Conservation (phyloP, 768 basidiomycete species). For the Baorangia bicolor region DNA sequence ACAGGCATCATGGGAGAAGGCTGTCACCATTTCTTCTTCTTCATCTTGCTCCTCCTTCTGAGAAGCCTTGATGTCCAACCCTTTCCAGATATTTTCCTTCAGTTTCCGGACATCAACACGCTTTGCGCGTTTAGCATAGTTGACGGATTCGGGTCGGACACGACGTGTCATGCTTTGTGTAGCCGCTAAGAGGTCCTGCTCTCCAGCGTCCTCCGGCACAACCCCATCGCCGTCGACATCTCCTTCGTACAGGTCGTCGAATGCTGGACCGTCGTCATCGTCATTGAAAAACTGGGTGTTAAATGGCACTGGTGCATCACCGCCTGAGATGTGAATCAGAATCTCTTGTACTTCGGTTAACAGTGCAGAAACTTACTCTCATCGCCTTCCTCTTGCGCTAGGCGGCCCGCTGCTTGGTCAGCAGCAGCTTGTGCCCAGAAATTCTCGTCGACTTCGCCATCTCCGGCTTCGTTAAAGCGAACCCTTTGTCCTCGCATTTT, state of each 20-base stretch:
- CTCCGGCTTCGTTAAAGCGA: constrained; percentile 53
- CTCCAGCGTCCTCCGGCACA: constrained; percentile 58
- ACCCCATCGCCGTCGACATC: constrained; percentile 50
- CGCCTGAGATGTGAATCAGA: constrained; percentile 27
- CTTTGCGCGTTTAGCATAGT: constrained; percentile 94
- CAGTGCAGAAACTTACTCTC: constrained; percentile 48
- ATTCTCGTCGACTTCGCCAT: constrained; percentile 92
- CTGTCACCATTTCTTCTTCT: constrained; percentile 54
- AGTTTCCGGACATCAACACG: constrained; percentile 94
- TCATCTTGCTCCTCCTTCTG: constrained; percentile 37
- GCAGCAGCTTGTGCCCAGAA: constrained; percentile 98
- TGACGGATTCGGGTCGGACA: constrained; percentile 83
- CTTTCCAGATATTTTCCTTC: constrained; percentile 98
- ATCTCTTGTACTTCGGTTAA: not conserved
- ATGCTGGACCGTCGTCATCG: constrained; percentile 76
- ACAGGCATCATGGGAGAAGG: not conserved
- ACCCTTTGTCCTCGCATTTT: constrained; percentile 82
- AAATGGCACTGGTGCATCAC: constrained; percentile 69
- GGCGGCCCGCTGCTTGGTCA: constrained; percentile 64
- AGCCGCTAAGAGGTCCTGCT: constrained; percentile 85
- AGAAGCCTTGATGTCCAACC: constrained; percentile 73
- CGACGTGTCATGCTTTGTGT: constrained; percentile 77
- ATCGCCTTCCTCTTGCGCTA: constrained; percentile 54
- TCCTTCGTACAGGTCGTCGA: constrained; percentile 53
- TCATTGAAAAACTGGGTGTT: constrained; percentile 98